A percentile compares a stretch with the other conserved stretches of the same genome.
Evolutionary conservation across 2,329 filamentous ascomycete species (phyloP).

Genomic region (Aspergillus tamarii): DNA sequence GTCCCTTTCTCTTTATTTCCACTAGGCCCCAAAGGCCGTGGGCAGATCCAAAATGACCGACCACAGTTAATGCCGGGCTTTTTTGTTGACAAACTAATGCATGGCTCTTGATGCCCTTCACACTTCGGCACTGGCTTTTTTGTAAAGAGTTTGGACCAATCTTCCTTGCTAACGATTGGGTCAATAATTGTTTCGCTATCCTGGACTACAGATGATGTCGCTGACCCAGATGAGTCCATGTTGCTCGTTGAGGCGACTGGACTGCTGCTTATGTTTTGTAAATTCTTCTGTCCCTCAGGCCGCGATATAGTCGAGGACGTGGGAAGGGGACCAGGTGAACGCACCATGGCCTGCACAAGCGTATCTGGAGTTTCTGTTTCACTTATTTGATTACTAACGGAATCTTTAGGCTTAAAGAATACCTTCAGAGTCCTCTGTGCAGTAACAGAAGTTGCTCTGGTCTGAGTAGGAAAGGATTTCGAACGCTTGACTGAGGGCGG

Average conservation of each 20-base stretch:
- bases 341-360: not conserved
- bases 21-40: slow-evolving; percentile 79
- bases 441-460: slow-evolving; percentile 38
- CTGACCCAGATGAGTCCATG: slow-evolving; percentile 4
- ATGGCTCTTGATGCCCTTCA: slow-evolving; percentile 81
- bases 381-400: slow-evolving; percentile 12
- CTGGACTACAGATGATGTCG: slow-evolving; percentile 25
- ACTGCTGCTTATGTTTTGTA: not conserved
- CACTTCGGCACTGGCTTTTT: slow-evolving; percentile 76
- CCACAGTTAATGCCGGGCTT: slow-evolving; percentile 83
- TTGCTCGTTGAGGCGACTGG: slow-evolving; percentile 1
- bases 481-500: slow-evolving; percentile 51
- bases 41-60: slow-evolving; percentile 68
- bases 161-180: slow-evolving; percentile 73
- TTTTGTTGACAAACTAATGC: slow-evolving; percentile 80
- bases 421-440: slow-evolving; percentile 70
- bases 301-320: not conserved
- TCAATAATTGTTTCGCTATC: slow-evolving; percentile 60
- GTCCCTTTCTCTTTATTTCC: slow-evolving; percentile 83
- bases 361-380: not conserved
- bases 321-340: not conserved
- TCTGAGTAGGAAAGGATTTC: slow-evolving; percentile 45
- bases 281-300: not conserved
- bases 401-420: slow-evolving; percentile 72
- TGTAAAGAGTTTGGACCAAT: slow-evolving; percentile 82